These are phyloP conservation scores for Parietaria judaica DNA, from an alignment of 306 rosid species.

Conservation along the genomic window DNA sequence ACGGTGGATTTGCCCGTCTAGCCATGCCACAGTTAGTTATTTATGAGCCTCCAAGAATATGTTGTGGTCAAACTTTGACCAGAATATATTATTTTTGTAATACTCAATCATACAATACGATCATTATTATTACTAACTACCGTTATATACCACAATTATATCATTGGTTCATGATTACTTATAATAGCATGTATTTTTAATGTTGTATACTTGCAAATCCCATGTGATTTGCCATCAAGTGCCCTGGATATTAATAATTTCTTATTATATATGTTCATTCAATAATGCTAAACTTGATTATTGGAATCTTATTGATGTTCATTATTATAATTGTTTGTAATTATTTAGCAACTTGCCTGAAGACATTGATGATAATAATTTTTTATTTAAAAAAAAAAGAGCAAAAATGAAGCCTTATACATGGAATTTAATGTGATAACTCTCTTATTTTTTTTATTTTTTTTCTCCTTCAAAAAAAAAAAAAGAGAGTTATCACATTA, in stretches of 20 bases:
- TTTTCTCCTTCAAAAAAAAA: no score
- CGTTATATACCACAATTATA: background rate
- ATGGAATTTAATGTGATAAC: background rate
- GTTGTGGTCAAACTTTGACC: constrained; percentile 10
- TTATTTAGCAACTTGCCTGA: no score
- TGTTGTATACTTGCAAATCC: background rate
- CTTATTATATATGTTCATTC: background rate
- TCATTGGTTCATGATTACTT: constrained; percentile 1
- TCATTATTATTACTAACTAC: background rate
- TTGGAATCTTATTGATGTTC: no score
- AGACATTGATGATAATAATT: no score
- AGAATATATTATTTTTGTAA: background rate
- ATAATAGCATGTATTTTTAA: background rate
- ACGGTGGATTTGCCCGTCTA: constrained; percentile 16
- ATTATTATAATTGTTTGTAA: no score
- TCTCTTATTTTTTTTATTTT: background rate
- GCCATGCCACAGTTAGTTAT: constrained; percentile 3
- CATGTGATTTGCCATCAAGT: constrained; percentile 5
- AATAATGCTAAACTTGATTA: no score
- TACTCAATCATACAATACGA: background rate
- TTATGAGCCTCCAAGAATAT: background rate
- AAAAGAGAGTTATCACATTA: no score
- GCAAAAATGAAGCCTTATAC: background rate
- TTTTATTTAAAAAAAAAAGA: no score
- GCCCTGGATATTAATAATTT: background rate